These are phyloP conservation scores for Cardamine occulta DNA, from an alignment of 345 rosid species.

Conservation along the genomic window DNA sequence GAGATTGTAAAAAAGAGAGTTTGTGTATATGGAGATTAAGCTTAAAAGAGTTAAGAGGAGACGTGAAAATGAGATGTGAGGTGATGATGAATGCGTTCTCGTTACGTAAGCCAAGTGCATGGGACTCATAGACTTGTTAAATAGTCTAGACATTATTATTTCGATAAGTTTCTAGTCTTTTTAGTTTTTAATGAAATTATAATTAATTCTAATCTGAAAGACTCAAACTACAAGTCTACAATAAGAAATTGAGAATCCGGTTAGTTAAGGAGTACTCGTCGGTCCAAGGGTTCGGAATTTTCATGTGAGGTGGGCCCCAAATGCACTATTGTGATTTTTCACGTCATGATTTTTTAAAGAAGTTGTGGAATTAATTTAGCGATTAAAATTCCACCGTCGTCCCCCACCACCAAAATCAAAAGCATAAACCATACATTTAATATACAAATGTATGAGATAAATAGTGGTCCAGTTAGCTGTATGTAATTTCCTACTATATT, in stretches of 20 bases:
- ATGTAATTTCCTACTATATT: neutral
- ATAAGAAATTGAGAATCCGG: conserved; percentile 23
- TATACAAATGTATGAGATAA: conserved; percentile 5
- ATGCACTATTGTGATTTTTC: conserved; percentile 1
- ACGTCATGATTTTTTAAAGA: neutral
- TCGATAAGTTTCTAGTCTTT: conserved; percentile 29
- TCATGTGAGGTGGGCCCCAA: conserved; percentile 30
- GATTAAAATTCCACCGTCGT: conserved; percentile 24
- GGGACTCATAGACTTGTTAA: conserved; percentile 40
- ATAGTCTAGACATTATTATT: conserved; percentile 11
- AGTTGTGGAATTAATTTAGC: neutral
- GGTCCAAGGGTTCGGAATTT: conserved; percentile 30
- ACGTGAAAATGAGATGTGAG: conserved; percentile 44
- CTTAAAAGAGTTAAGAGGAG: conserved; percentile 25
- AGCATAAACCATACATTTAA: neutral
- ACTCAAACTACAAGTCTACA: neutral
- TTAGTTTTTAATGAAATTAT: neutral
- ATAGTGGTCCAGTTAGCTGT: neutral
- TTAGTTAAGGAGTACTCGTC: conserved; percentile 36
- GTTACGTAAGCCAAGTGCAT: conserved; percentile 48
- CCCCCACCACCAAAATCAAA: neutral
- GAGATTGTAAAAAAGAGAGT: conserved; percentile 1
- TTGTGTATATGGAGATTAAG: conserved; percentile 4
- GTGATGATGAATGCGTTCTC: conserved; percentile 43
- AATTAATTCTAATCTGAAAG: neutral